Evolutionary conservation across 2,329 filamentous ascomycete genomes (phyloP).

Genomic region (Colletotrichum cuscutae): DNA sequence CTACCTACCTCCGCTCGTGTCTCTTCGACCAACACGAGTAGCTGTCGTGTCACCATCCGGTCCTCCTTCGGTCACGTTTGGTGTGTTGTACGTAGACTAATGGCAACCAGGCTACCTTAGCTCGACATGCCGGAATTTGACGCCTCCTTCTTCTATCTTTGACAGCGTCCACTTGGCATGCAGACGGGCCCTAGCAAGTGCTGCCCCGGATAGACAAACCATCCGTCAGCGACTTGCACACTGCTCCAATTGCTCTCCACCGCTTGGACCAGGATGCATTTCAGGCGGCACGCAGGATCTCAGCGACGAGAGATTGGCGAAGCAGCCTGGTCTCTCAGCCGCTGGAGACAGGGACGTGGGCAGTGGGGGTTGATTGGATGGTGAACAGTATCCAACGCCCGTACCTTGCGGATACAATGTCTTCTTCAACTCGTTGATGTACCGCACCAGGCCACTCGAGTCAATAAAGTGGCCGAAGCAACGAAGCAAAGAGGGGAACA

Average conservation of each 20-base stretch:
- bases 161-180: constrained; percentile 29
- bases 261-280: background rate
- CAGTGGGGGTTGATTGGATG: background rate
- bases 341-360: background rate
- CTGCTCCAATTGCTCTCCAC: constrained; percentile 14
- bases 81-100: background rate
- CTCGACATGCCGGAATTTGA: background rate
- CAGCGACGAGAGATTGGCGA: constrained; percentile 32
- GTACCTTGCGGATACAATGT: background rate
- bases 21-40: background rate
- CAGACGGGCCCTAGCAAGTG: constrained; percentile 16
- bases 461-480: constrained; percentile 16
- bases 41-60: constrained; percentile 1
- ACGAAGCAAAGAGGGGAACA: background rate
- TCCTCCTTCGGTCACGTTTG: constrained; percentile 5
- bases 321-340: constrained; percentile 10
- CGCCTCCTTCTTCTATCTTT: background rate
- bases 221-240: constrained; percentile 15
- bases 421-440: background rate
- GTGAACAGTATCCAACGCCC: background rate
- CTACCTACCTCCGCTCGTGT: background rate
- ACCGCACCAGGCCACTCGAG: background rate
- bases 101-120: constrained; percentile 8
- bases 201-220: constrained; percentile 27
- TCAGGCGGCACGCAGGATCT: constrained; percentile 18